Evolutionary conservation across 2,329 filamentous ascomycete genomes (phyloP).

Genomic region (Penicillium expansum): DNA sequence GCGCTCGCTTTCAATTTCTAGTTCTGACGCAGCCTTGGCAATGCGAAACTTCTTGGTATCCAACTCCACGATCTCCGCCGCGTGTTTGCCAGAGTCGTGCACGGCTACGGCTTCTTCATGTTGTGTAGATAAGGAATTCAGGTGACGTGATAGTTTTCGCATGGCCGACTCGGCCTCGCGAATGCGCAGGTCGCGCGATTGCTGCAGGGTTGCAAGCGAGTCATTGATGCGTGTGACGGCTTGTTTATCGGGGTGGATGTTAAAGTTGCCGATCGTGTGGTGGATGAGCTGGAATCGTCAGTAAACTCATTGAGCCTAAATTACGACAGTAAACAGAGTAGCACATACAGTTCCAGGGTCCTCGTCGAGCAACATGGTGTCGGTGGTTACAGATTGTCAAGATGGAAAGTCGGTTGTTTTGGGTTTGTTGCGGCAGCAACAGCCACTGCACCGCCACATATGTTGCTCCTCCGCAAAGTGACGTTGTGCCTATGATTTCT

Average conservation of each 20-base stretch:
- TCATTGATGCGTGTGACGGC: constrained; percentile 80
- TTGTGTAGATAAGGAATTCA: constrained; percentile 71
- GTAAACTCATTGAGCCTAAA: not conserved
- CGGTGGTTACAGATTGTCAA: not conserved
- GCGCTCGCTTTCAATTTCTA: constrained; percentile 94
- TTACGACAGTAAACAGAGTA: not conserved
- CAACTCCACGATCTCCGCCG: constrained; percentile 76
- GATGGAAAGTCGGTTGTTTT: constrained; percentile 19
- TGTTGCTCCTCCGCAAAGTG: constrained; percentile 30
- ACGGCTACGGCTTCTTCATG: constrained; percentile 71
- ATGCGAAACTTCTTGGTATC: constrained; percentile 93
- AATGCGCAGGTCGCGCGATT: constrained; percentile 76
- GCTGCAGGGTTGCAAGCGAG: constrained; percentile 76
- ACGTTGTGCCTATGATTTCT: constrained; percentile 22
- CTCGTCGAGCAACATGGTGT: constrained; percentile 88
- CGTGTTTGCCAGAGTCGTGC: constrained; percentile 77
- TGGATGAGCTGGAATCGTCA: constrained; percentile 68
- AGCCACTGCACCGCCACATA: constrained; percentile 41
- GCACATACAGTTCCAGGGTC: constrained; percentile 74
- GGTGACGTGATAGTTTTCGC: constrained; percentile 70
- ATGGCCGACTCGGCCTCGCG: constrained; percentile 66
- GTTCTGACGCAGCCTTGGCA: constrained; percentile 84
- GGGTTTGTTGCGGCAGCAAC: constrained; percentile 41
- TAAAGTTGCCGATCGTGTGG: constrained; percentile 92
- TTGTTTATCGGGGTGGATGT: constrained; percentile 82